Conservation (phyloP, 164 flowering plant species). For the Magnolia kwangsiensis region DNA sequence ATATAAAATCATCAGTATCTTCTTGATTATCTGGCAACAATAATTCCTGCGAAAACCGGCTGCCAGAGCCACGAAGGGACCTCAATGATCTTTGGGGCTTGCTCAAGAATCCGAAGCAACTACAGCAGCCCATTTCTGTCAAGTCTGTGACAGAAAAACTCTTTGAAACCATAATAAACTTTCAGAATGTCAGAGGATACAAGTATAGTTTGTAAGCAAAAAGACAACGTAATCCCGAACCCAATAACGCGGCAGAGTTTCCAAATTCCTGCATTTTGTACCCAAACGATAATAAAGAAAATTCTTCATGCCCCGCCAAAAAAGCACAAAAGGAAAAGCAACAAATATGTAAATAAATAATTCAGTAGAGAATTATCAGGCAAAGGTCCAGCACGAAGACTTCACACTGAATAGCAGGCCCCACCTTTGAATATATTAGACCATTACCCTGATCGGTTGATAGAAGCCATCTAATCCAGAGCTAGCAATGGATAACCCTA, state of each 20-base stretch:
- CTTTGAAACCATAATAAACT: constrained; percentile 24
- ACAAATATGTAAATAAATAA: too few relatives aligned
- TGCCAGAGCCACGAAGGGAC: constrained; percentile 4
- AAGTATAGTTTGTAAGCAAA: background rate
- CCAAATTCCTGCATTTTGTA: constrained; percentile 1
- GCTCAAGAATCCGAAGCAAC: constrained; percentile 19
- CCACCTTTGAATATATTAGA: too few relatives aligned
- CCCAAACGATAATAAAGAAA: background rate
- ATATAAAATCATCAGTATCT: constrained; percentile 8
- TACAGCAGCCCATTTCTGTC: constrained; percentile 17
- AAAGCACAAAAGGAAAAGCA: background rate
- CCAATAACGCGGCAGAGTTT: constrained; percentile 2
- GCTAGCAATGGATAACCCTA: background rate
- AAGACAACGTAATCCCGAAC: constrained; percentile 7
- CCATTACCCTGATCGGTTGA: too few relatives aligned
- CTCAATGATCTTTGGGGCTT: constrained; percentile 16
- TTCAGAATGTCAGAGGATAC: background rate
- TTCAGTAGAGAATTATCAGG: background rate
- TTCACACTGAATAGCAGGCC: background rate
- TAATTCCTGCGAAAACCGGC: constrained; percentile 27
- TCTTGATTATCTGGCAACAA: constrained; percentile 22
- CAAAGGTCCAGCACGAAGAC: background rate
- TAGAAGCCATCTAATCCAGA: background rate
- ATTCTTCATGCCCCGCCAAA: background rate
- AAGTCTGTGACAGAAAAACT: constrained; percentile 32